Evolutionary conservation across 805 yeast genomes (phyloP).

Genomic region (Candida silvatica): DNA sequence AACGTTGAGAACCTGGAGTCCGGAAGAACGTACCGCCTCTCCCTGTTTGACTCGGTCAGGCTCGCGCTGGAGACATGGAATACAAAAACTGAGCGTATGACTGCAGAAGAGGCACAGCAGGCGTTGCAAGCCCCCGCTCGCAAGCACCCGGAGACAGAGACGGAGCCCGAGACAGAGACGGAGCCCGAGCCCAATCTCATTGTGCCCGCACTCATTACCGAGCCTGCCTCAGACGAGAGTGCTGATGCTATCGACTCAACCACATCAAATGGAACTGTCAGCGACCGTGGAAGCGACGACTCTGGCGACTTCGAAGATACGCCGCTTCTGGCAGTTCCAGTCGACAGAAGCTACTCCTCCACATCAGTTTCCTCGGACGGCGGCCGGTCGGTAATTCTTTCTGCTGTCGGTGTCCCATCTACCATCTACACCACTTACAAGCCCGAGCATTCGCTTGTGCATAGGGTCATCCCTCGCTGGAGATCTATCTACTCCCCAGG

Average conservation of each 20-base stretch:
- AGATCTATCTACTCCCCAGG: neutral
- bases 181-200: neutral
- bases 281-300: no score
- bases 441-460: neutral
- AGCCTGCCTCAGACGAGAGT: neutral
- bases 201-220: neutral
- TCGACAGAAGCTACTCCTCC: conserved; percentile 1
- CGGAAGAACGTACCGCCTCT: conserved; percentile 19
- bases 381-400: conserved; percentile 1
- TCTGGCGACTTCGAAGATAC: no score
- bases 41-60: conserved; percentile 24
- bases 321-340: no score
- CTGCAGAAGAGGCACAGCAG: no score
- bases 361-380: neutral
- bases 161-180: neutral
- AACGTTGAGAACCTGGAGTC: conserved; percentile 21
- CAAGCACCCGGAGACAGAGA: neutral
- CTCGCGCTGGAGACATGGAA: conserved; percentile 11
- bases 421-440: neutral
- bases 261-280: neutral
- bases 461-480: conserved; percentile 2
- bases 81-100: no score
- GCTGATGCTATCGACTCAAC: neutral
- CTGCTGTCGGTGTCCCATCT: conserved; percentile 2
- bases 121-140: no score